Base-by-base conservation (phyloP, 2,329 filamentous ascomycete genomes). In the Aotearoamyces nothofagi region DNA sequence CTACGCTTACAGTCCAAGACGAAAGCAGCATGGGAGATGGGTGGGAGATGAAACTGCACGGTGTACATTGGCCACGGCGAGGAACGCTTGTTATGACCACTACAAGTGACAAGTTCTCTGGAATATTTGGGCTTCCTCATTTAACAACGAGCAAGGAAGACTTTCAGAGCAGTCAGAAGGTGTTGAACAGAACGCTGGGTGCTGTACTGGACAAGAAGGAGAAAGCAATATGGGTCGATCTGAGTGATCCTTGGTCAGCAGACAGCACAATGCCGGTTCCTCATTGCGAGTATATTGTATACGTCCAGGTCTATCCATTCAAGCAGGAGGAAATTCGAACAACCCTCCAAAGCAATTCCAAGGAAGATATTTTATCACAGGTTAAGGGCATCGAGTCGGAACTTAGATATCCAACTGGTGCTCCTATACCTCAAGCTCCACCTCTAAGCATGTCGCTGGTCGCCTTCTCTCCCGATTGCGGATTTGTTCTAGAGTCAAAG, bases 91-190 rank as follows among this genome's bases (percentile, higher is more conserved):
- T 96, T 19, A 58, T 96, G 47, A 81, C 78, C 2, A 94, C 87
- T 1, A 87, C 84, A 26, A 94, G 84, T 51, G 80, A 93, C 47
- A 94, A 92, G 57, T 90, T 90, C 45, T 72, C 78, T n/a, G 86
- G 90, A 24, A 76, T 96, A 32, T 92, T 92, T 50, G 79, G 76
- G 3, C 58, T 96, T 26, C 86, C 90, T 15, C 84, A 96, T 51
- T 65, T 98, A 29, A 63, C 79, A 1, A 66, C 81, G 10, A 67
- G 63, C 5, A 46, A 57, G 13, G 54, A 57, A 3, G 58, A 68
- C 27, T 72, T 65, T 45, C 49, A 56, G 45, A 62, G 66, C 35
- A 62, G 71, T 55, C 51, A 76, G 45, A 57, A 58, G 28, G 56
- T 92, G 10, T 60, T 96, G 19, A 80, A 87, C 43, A 61, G 66